Evolutionary conservation across 805 yeast species (phyloP).

Genomic region (Candida insectalens): DNA sequence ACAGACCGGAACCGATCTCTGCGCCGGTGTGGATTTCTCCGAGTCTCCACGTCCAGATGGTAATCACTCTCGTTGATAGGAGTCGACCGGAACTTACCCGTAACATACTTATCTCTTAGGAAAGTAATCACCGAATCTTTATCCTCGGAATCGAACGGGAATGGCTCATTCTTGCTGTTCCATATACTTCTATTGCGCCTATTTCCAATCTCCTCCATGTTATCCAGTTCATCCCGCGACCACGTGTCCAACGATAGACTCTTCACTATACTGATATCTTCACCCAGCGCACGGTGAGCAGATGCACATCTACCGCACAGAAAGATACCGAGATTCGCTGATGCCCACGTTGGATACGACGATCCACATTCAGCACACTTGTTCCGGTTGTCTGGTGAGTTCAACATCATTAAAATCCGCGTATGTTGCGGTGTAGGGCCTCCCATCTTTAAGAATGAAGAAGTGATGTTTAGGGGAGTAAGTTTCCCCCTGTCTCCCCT

Average conservation of each 20-base stretch:
- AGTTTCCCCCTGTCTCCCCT: too few species aligned
- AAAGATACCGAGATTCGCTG: constrained; percentile 50
- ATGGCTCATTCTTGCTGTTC: constrained; percentile 61
- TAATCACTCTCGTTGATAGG: constrained; percentile 26
- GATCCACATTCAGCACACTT: constrained; percentile 75
- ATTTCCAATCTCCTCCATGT: constrained; percentile 43
- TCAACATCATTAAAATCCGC: constrained; percentile 47
- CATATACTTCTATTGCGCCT: constrained; percentile 48
- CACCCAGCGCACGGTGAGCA: constrained; percentile 58
- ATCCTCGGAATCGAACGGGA: constrained; percentile 71
- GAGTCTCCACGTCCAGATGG: constrained; percentile 16
- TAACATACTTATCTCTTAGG: constrained; percentile 57
- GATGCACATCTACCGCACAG: constrained; percentile 83
- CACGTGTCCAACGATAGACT: constrained; percentile 68
- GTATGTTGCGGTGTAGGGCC: constrained; percentile 20
- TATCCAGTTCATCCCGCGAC: constrained; percentile 46
- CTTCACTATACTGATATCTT: constrained; percentile 54
- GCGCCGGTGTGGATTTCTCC: constrained; percentile 11
- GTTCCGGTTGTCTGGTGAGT: constrained; percentile 48
- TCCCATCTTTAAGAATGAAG: too few species aligned
- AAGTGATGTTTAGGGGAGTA: too few species aligned
- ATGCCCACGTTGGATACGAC: constrained; percentile 51
- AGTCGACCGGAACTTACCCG: constrained; percentile 46
- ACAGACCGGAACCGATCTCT: neutral
- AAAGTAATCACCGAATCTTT: constrained; percentile 45